Conservation (phyloP, 2,329 filamentous ascomycete genomes). For the Emydomyces testavorans region DNA sequence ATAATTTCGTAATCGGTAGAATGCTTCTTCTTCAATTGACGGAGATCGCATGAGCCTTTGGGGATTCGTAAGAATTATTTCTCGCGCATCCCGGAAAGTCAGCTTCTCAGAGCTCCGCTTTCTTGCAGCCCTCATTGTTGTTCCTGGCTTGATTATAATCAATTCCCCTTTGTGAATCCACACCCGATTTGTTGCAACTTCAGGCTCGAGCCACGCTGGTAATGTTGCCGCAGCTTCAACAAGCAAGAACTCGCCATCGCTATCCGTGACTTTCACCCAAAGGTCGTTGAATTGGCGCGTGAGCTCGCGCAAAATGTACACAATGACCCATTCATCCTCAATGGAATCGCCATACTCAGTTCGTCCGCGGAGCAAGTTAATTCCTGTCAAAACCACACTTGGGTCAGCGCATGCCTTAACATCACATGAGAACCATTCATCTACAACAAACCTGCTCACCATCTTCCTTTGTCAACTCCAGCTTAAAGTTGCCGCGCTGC, state of each 20-base stretch:
- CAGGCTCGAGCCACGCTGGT: slow-evolving; percentile 83
- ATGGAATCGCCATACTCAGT: slow-evolving; percentile 90
- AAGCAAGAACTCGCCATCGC: slow-evolving; percentile 88
- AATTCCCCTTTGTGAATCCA: slow-evolving; percentile 77
- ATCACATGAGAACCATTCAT: neutral
- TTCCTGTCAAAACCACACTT: slow-evolving; percentile 24
- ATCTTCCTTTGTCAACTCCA: slow-evolving; percentile 51
- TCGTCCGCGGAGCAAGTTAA: slow-evolving; percentile 56
- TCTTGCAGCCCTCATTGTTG: slow-evolving; percentile 29
- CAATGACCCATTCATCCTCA: slow-evolving; percentile 94
- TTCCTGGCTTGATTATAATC: slow-evolving; percentile 52
- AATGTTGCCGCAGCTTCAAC: slow-evolving; percentile 83
- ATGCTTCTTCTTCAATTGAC: slow-evolving; percentile 74
- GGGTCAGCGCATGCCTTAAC: neutral
- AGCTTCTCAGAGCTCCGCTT: slow-evolving; percentile 39
- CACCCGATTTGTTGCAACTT: slow-evolving; percentile 69
- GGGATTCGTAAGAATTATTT: slow-evolving; percentile 46
- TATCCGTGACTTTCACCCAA: slow-evolving; percentile 76
- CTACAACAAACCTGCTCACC: slow-evolving; percentile 36
- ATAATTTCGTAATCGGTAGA: slow-evolving; percentile 77
- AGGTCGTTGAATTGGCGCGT: slow-evolving; percentile 59
- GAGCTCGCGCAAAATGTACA: slow-evolving; percentile 75
- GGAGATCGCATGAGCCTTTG: slow-evolving; percentile 56
- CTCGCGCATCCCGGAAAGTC: slow-evolving; percentile 52
- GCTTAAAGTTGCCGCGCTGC: slow-evolving; percentile 73